phyloP scores from a whole-genome alignment of 495 filamentous ascomycete genomes.

The Chaetomidium leptoderma region DNA sequence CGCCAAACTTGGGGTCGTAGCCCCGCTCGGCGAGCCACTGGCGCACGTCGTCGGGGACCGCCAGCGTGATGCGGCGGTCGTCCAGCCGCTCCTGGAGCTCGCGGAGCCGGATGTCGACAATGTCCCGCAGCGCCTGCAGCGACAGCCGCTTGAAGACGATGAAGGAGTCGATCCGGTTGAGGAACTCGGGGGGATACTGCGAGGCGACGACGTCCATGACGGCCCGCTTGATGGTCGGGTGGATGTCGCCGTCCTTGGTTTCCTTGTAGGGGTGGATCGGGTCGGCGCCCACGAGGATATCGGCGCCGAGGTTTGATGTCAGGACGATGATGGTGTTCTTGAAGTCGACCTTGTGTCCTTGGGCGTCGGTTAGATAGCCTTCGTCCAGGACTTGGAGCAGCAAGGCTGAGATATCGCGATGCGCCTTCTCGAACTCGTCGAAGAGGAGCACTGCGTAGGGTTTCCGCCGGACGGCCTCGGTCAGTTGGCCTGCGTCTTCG shows the following conservation, averaged over 20 bases:
- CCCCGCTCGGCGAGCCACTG: conserved; percentile 82
- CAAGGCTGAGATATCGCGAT: conserved; percentile 90
- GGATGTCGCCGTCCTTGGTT: conserved; percentile 58
- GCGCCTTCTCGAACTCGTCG: conserved; percentile 97
- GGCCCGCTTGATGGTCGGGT: conserved; percentile 62
- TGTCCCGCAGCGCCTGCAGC: conserved; percentile 73
- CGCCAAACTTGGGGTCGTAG: conserved; percentile 88
- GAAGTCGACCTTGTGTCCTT: conserved; percentile 96
- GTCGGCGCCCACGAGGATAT: conserved; percentile 62
- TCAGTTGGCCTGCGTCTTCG: conserved; percentile 93
- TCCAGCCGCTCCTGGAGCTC: conserved; percentile 82
- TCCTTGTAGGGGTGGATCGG: conserved; percentile 55
- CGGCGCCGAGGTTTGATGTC: conserved; percentile 85
- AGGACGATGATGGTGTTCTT: conserved; percentile 93
- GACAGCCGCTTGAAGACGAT: conserved; percentile 90
- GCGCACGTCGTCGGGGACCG: conserved; percentile 66
- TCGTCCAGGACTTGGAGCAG: conserved; percentile 95
- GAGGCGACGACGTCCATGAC: conserved; percentile 84
- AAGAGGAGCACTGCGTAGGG: conserved; percentile 93
- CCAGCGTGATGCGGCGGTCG: conserved; percentile 75
- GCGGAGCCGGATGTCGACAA: conserved; percentile 84
- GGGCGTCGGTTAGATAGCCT: conserved; percentile 89
- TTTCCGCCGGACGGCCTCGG: conserved; percentile 90
- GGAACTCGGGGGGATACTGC: conserved; percentile 85
- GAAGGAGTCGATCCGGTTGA: conserved; percentile 95